Percentiles rank a stretch among this genome's conserved stretches.
phyloP scores from a whole-genome alignment of 768 basidiomycete species.

The Tricholoma sp. region DNA sequence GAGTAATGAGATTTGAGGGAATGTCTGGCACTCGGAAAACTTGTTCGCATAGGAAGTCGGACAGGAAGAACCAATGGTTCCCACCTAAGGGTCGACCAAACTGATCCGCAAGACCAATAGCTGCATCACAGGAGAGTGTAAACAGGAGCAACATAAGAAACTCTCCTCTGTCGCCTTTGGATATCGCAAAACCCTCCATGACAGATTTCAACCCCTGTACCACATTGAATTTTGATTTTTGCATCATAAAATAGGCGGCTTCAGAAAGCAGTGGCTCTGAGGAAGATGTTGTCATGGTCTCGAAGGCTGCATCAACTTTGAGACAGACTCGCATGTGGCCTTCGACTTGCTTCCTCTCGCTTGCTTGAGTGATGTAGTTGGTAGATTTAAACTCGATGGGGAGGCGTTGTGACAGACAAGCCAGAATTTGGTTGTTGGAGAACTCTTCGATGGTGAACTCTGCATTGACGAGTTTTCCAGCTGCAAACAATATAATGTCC shows the following conservation, averaged over 20 bases:
- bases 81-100: background rate
- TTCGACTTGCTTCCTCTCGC: conserved; percentile 3
- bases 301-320: too few species aligned
- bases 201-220: too few species aligned
- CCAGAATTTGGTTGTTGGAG: conserved; percentile 11
- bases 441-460: too few species aligned
- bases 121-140: conserved; percentile 14
- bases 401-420: conserved; percentile 20
- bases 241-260: too few species aligned
- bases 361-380: conserved; percentile 4
- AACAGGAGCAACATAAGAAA: conserved; percentile 14
- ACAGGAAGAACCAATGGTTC: background rate
- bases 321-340: too few species aligned
- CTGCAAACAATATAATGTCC: too few species aligned
- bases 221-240: too few species aligned
- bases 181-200: too few species aligned
- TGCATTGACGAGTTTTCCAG: too few species aligned
- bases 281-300: too few species aligned
- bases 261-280: too few species aligned
- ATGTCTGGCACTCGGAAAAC: background rate
- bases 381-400: conserved; percentile 24
- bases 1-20: background rate
- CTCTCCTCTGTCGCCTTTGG: conserved; percentile 20
- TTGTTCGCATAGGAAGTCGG: background rate
- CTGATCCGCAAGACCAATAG: background rate